These are phyloP conservation scores for Limnanthes douglasii DNA, from an alignment of 345 rosid genomes.

Conservation along the genomic window DNA sequence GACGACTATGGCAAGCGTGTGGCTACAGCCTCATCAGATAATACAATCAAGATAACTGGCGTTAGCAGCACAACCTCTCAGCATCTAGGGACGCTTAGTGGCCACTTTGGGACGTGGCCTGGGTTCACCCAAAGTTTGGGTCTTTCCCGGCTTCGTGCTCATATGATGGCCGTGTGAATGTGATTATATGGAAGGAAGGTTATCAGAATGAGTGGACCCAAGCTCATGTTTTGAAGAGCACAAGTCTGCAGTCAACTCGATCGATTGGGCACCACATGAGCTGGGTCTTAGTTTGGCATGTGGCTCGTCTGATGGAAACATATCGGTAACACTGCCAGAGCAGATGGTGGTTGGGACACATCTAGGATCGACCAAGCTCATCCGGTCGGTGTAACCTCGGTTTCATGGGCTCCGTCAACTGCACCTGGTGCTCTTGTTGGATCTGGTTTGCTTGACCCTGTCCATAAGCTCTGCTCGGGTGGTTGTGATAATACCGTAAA, in stretches of 20 bases:
- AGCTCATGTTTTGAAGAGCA: constrained; percentile 49
- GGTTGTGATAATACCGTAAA: constrained; percentile 51
- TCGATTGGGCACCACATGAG: constrained; percentile 59
- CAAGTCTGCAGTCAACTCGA: constrained; percentile 51
- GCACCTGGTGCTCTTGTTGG: constrained; percentile 43
- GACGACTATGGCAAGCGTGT: constrained; percentile 63
- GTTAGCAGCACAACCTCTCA: constrained; percentile 33
- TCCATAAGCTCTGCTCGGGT: constrained; percentile 47
- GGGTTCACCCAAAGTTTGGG: constrained; percentile 69
- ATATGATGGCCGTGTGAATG: constrained; percentile 49
- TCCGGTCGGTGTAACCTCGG: constrained; percentile 54
- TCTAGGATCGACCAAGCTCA: constrained; percentile 48
- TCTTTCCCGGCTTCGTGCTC: constrained; percentile 55
- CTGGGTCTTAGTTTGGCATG: constrained; percentile 51
- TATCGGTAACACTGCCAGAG: constrained; percentile 36
- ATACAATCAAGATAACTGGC: constrained; percentile 39
- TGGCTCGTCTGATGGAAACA: constrained; percentile 56
- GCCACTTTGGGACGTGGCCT: constrained; percentile 50
- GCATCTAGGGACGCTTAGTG: constrained; percentile 36
- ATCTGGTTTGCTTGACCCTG: constrained; percentile 34
- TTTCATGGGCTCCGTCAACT: constrained; percentile 56
- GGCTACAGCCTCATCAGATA: constrained; percentile 58
- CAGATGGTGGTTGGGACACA: constrained; percentile 56
- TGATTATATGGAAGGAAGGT: constrained; percentile 55
- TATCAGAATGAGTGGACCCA: constrained; percentile 50